Evolutionary conservation across 495 filamentous ascomycete genomes (phyloP).

Genomic region (Terfezia claveryi): DNA sequence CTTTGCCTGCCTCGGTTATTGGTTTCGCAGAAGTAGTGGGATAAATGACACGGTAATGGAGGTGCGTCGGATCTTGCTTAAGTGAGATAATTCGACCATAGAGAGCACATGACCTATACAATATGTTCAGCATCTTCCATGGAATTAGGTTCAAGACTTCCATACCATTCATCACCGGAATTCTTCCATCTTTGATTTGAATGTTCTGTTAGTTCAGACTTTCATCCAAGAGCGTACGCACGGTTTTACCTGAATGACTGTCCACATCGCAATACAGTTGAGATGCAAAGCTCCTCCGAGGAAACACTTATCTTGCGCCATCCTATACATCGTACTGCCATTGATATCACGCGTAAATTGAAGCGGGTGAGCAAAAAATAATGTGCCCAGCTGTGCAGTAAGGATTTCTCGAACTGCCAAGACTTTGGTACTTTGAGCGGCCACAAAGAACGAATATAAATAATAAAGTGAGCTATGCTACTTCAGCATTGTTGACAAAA

Average conservation of each 20-base stretch:
- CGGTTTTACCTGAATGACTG: constrained; percentile 16
- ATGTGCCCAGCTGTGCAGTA: too few species aligned
- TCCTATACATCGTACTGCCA: too few species aligned
- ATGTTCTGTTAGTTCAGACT: too few species aligned
- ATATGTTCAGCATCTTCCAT: neutral
- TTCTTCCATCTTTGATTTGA: constrained; percentile 47
- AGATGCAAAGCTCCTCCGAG: constrained; percentile 11
- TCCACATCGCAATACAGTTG: constrained; percentile 17
- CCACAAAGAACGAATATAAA: too few species aligned
- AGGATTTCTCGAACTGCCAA: too few species aligned
- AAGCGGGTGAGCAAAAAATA: too few species aligned
- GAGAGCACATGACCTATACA: constrained; percentile 50
- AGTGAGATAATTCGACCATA: constrained; percentile 66
- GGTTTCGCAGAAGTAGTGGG: constrained; percentile 17
- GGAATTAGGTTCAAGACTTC: neutral
- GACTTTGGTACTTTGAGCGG: too few species aligned
- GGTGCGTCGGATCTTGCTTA: constrained; percentile 51
- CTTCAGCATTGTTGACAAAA: too few species aligned
- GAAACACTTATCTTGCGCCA: constrained; percentile 13
- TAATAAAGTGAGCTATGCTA: too few species aligned
- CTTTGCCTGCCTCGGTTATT: constrained; percentile 4
- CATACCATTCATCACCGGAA: constrained; percentile 57
- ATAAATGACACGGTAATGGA: constrained; percentile 61
- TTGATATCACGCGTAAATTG: too few species aligned
- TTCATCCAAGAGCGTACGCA: too few species aligned